Conservation (phyloP, 2,329 filamentous ascomycete species). For the Fusarium nygamai region DNA sequence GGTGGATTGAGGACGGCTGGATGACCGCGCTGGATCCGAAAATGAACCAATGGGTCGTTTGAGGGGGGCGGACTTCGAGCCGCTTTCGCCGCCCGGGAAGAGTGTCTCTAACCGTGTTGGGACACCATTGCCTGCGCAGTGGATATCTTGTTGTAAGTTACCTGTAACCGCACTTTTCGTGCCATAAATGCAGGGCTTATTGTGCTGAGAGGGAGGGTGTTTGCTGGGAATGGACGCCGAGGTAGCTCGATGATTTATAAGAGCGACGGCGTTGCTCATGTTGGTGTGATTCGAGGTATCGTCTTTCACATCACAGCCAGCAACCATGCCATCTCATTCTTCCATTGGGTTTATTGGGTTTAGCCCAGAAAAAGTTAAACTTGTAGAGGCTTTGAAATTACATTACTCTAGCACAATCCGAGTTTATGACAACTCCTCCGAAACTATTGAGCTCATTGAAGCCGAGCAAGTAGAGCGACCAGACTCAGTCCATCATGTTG, state of each 20-base stretch:
- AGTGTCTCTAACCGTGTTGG: neutral
- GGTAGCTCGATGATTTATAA: neutral
- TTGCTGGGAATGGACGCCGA: neutral
- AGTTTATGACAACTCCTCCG: accelerated
- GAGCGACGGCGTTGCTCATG: neutral
- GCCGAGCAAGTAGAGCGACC: accelerated
- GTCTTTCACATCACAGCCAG: neutral
- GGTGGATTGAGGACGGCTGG: accelerated
- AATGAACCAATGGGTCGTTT: neutral
- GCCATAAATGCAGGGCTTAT: neutral
- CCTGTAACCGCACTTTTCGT: neutral
- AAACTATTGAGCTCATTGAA: accelerated
- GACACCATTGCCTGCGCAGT: neutral
- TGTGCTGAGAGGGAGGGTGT: neutral
- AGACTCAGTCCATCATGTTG: neutral
- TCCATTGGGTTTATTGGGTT: neutral
- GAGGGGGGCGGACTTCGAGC: neutral
- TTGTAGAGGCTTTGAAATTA: neutral
- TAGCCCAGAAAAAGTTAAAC: neutral
- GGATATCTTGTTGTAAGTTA: neutral
- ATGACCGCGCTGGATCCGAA: neutral
- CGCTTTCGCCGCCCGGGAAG: neutral
- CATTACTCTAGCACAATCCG: neutral
- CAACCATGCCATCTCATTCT: neutral
- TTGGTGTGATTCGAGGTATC: neutral